Base-by-base conservation (phyloP, 2,329 filamentous ascomycete species). In the Sarocladium strictum region DNA sequence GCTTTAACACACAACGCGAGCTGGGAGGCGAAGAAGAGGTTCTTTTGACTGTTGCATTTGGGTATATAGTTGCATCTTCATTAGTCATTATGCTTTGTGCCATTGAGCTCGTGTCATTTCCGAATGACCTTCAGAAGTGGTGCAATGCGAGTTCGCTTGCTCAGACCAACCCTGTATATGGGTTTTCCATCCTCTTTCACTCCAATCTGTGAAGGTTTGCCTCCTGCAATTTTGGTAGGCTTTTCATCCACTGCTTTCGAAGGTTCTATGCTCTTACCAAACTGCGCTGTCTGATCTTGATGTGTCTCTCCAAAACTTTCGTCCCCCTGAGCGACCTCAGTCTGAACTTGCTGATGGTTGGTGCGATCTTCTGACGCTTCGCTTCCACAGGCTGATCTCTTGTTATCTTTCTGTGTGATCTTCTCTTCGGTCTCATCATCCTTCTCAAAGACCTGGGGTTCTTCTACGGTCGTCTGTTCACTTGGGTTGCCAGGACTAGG, bases 101-200 rank as follows among this genome's bases (percentile, higher is more conserved):
- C 15, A 53, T 55, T 53, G n/a, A n/a, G n/a, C n/a, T n/a, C n/a
- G n/a, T n/a, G n/a, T 62, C 58, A 65, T 61, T 78, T 79, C 54
- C 70, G 72, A 53, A 80, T 58, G 21, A 70, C 70, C 64, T 80
- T 80, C 24, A 81, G 65, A 53, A 81, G 62, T 26, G 78, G 76
- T 33, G 77, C 75, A 57, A 81, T 79, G 55, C 74, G 69, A 17
- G 72, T 72, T 60, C 65, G 70, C 63, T 72, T 79, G 66, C 77
- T 80, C 59, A 80, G 63, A 2, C 78, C 78, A 54, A 81, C 76
- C 15, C 78, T 70, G 58, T 76, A 78, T 15, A 72, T 58, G 15
- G 75, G 75, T 57, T 74, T 77, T 14, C 61, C 27, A 5, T 51
- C 59, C 5, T 55, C 59, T 53, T 61, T 61, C 14, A 56, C 55